These are phyloP conservation scores for Fusarium bulbicola DNA, from an alignment of 2,329 filamentous ascomycete genomes.

Conservation along the genomic window DNA sequence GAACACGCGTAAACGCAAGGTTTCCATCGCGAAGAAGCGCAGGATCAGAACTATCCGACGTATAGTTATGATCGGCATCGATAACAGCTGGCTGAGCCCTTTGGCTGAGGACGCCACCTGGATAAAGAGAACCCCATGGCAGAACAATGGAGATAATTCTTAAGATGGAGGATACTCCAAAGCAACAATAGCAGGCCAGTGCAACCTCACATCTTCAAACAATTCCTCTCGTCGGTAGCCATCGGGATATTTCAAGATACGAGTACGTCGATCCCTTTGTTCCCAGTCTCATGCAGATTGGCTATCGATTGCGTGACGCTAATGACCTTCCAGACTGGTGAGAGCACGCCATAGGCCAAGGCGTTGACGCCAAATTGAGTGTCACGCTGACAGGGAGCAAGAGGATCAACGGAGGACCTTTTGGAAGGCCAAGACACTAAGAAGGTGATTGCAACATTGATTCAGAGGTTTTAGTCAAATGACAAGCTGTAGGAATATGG, in stretches of 20 bases:
- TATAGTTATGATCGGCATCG: slow-evolving; percentile 52
- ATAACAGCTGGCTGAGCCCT: background rate
- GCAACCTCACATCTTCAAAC: background rate
- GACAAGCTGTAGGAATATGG: background rate
- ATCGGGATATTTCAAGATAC: background rate
- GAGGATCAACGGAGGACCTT: background rate
- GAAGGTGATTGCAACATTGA: background rate
- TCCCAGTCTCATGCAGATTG: background rate
- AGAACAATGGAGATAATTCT: background rate
- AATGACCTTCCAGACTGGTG: slow-evolving; percentile 19
- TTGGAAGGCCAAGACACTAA: background rate
- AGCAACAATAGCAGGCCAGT: background rate
- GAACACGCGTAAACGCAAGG: slow-evolving; percentile 28
- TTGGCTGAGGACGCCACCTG: background rate
- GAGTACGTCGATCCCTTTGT: background rate
- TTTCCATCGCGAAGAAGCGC: slow-evolving; percentile 26
- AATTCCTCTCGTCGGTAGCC: background rate
- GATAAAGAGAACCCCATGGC: slow-evolving; percentile 3
- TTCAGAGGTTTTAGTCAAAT: background rate
- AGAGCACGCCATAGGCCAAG: slow-evolving; percentile 25
- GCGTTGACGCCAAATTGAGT: slow-evolving; percentile 11
- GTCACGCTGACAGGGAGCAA: background rate
- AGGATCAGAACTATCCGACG: slow-evolving; percentile 21
- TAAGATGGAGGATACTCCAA: too few relatives aligned
- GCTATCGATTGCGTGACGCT: slow-evolving; percentile 16